Percentiles rank a stretch among this genome's conserved stretches.
phyloP scores from a whole-genome alignment of 306 rosid species.

The Malus asiatica region DNA sequence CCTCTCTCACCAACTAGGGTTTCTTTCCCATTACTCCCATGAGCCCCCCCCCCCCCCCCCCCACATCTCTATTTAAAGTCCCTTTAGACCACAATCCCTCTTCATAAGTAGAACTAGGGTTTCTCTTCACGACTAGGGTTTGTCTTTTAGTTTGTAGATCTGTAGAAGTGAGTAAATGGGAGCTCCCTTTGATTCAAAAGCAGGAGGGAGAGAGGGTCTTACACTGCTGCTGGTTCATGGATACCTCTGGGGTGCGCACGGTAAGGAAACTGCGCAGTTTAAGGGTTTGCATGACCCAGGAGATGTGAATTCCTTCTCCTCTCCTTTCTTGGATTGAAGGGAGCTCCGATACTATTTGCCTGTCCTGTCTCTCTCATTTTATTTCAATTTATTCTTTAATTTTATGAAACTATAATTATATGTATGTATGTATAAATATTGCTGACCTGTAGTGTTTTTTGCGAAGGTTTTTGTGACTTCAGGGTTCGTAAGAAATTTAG shows the following conservation, averaged over 20 bases:
- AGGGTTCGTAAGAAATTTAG: not conserved
- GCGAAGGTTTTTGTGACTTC: not conserved
- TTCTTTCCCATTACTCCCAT: not conserved
- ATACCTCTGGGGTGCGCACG: constrained; percentile 31
- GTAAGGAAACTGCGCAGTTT: constrained; percentile 6
- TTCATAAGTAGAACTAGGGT: not conserved
- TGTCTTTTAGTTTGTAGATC: not conserved
- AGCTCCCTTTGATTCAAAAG: constrained; percentile 32
- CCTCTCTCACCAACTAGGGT: constrained; percentile 22
- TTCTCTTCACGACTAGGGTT: not conserved
- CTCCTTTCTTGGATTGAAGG: constrained; percentile 42
- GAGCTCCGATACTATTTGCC: constrained; percentile 17
- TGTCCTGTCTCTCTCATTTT: not conserved
- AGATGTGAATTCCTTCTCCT: constrained; percentile 27
- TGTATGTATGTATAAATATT: not conserved
- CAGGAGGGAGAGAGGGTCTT: constrained; percentile 16
- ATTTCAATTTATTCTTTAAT: not conserved
- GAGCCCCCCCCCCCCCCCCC: not conserved
- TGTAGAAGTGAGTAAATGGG: not conserved
- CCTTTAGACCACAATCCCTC: not conserved
- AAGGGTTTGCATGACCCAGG: constrained; percentile 41
- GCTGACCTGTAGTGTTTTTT: not conserved
- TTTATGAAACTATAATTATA: not conserved
- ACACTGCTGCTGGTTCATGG: constrained; percentile 34
- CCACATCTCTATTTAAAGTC: not conserved